Evolutionary conservation across 441 rosid genomes (phyloP).

Genomic region (Gossypium aridum): DNA sequence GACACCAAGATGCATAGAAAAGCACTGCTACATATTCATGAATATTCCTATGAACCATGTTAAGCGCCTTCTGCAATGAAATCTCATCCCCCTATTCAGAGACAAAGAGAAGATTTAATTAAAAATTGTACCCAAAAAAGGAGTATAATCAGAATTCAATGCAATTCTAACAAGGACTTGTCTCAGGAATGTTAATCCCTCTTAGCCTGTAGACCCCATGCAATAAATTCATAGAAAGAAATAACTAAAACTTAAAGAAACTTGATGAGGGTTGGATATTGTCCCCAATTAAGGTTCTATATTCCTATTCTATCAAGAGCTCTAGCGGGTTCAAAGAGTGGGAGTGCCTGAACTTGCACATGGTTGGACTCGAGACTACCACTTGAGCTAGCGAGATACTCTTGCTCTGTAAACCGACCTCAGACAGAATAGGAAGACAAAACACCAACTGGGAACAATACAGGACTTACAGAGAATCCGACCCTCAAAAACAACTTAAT

Average conservation of each 20-base stretch:
- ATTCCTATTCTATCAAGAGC: no score
- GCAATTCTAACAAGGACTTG: not conserved
- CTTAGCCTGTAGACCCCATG: not conserved
- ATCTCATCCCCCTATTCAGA: conserved; percentile 71
- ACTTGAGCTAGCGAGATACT: no score
- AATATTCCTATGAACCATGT: conserved; percentile 48
- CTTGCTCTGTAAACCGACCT: no score
- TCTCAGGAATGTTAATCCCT: not conserved
- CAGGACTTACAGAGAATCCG: no score
- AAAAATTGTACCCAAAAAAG: not conserved
- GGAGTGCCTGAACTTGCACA: no score
- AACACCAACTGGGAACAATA: no score
- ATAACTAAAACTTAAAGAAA: not conserved
- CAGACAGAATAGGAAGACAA: no score
- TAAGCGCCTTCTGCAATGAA: conserved; percentile 59
- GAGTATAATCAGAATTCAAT: not conserved
- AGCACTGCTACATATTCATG: conserved; percentile 67
- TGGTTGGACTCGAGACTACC: no score
- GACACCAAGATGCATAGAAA: conserved; percentile 96
- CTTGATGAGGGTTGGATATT: not conserved
- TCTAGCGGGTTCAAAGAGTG: no score
- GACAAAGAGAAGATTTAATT: conserved; percentile 2
- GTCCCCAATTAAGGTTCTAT: no score
- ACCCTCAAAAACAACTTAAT: not conserved
- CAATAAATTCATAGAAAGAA: not conserved